A percentile compares a stretch with the other conserved stretches of the same genome.
phyloP scores from a whole-genome alignment of 192 early-diverging fungal genomes.

The Coemansia guatemalensis region DNA sequence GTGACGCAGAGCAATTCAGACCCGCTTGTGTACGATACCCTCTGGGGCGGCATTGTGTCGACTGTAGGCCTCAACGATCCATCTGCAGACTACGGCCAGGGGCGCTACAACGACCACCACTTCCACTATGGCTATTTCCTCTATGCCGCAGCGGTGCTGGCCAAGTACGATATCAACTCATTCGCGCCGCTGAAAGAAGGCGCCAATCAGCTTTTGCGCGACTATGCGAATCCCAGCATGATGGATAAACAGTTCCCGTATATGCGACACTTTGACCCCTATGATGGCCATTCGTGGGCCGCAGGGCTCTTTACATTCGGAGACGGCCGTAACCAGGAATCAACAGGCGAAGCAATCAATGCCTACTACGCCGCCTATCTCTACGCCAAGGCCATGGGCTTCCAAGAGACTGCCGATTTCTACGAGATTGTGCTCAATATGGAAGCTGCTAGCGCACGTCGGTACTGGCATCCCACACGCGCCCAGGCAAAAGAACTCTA shows the following conservation, averaged over 20 bases:
- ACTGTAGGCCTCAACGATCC: constrained; percentile 29
- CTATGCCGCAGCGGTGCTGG: constrained; percentile 56
- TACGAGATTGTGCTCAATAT: constrained; percentile 54
- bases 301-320: constrained; percentile 54
- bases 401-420: constrained; percentile 38
- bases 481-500: constrained; percentile 35
- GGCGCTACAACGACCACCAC: constrained; percentile 61
- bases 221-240: constrained; percentile 57
- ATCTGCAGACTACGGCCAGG: constrained; percentile 56
- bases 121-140: constrained; percentile 63
- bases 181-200: constrained; percentile 37
- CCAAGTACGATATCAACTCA: constrained; percentile 39
- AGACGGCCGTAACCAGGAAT: constrained; percentile 58
- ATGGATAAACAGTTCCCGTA: constrained; percentile 55
- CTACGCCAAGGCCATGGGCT: constrained; percentile 38
- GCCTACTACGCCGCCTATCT: constrained; percentile 58
- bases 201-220: constrained; percentile 51
- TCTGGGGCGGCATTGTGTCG: constrained; percentile 56
- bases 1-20: constrained; percentile 27
- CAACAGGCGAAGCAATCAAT: constrained; percentile 56
- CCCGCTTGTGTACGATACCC: constrained; percentile 49
- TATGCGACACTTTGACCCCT: constrained; percentile 60
- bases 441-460: constrained; percentile 47
- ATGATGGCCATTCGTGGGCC: constrained; percentile 67
- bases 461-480: constrained; percentile 56